phyloP scores from a whole-genome alignment of 345 rosid genomes.

The Eucalyptus erythrocorys region DNA sequence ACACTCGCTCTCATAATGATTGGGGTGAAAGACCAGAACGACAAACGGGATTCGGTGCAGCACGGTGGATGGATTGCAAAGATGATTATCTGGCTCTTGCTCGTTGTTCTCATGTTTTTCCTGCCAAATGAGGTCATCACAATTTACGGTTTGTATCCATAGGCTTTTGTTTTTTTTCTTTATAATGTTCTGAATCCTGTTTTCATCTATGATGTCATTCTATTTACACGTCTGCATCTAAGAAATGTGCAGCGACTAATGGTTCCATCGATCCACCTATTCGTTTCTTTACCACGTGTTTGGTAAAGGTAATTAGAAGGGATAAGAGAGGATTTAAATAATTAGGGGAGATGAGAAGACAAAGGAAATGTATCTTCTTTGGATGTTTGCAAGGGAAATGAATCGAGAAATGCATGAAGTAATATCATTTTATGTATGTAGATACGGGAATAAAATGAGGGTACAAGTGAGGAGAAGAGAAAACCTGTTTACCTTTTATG shows the following conservation, averaged over 20 bases:
- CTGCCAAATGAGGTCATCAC: conserved; percentile 59
- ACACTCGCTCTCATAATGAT: conserved; percentile 76
- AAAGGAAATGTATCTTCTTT: neutral
- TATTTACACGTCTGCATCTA: neutral
- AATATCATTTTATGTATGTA: neutral
- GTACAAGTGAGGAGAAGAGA: neutral
- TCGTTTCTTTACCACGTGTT: neutral
- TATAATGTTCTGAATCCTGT: neutral
- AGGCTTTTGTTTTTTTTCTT: neutral
- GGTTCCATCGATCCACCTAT: neutral
- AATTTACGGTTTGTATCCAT: conserved; percentile 45
- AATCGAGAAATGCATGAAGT: neutral
- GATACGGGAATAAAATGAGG: neutral
- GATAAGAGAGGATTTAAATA: neutral
- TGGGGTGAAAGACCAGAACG: conserved; percentile 90
- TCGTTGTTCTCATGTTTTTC: conserved; percentile 83
- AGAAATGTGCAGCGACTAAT: neutral
- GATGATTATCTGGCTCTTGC: conserved; percentile 79
- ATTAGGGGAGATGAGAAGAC: neutral
- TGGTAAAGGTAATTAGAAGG: neutral
- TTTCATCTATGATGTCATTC: neutral
- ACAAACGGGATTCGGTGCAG: conserved; percentile 86
- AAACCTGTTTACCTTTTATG: neutral
- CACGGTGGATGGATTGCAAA: conserved; percentile 95
- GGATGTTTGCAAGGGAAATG: neutral